Conservation (phyloP, 371 early-diverging fungal species). For the Mortierella sp. region DNA sequence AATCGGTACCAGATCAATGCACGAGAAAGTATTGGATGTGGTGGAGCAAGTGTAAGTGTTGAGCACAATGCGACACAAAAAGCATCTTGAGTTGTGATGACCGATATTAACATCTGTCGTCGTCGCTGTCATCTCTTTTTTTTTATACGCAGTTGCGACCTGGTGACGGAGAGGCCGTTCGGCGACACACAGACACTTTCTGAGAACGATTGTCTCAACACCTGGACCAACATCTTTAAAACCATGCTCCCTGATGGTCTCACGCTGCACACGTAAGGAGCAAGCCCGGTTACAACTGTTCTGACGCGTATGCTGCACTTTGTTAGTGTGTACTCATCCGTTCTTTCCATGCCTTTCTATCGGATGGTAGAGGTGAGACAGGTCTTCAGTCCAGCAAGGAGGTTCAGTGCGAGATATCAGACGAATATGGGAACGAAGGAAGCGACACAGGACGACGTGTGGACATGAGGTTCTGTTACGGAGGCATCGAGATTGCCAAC, state of each 20-base stretch:
- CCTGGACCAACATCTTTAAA: constrained; percentile 6
- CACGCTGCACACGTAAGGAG: constrained; percentile 6
- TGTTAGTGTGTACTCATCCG: neutral
- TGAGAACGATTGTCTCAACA: constrained; percentile 1
- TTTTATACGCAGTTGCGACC: neutral
- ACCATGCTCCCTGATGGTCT: neutral
- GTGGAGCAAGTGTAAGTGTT: constrained; percentile 1
- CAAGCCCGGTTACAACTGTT: neutral
- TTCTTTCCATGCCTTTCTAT: neutral
- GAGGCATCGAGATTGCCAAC: constrained; percentile 2
- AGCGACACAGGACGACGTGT: constrained; percentile 3
- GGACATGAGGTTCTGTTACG: neutral
- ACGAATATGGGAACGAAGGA: neutral
- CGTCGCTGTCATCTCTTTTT: neutral
- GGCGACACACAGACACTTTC: neutral
- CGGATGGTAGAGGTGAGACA: constrained; percentile 1
- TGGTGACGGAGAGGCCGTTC: constrained; percentile 5
- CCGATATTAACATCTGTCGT: neutral
- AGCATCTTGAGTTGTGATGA: neutral
- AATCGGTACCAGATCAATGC: neutral
- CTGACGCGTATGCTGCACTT: too few relatives aligned
- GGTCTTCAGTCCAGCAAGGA: neutral
- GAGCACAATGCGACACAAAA: neutral
- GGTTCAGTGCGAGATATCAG: neutral
- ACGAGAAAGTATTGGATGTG: constrained; percentile 3